Base-by-base conservation (phyloP, 2,329 filamentous ascomycete genomes). In the Phaeosphaeriaceae sp. region DNA sequence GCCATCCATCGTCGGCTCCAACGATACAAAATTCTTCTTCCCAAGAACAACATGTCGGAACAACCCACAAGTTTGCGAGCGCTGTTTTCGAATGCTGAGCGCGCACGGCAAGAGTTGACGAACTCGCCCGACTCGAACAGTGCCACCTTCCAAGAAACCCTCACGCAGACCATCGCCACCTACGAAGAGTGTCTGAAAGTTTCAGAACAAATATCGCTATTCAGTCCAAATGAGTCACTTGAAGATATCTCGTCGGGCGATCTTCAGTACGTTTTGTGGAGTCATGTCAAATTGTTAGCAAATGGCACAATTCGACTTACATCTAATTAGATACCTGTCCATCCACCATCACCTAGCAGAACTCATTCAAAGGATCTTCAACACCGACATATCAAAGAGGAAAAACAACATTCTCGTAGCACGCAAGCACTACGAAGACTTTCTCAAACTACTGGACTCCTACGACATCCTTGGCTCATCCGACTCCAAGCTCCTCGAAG, bases 191-290 rank as follows among this genome's bases (percentile, higher is more conserved):
- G 91, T 77, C 83, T 90, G 58, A 82, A 86, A 59, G 86, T 91
- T 56, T 87, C 92, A 64, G 83, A 87, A 65, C 84, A 88, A 59
- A 83, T 95, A 24, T 90, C 91, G 0, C 83, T 99, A 54, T 98
- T 98, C 85, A 97, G 93, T 67, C 84, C 89, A 35, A 99, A 99
- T 78, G 95, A 99, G 78, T 86, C 87, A 0, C 79, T 94, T 42
- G 95, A 99, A 61, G 95, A 99, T 79, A 82, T 97, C 30, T 83
- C 91, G 15, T 96, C 94, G 1, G 84, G 86, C n/a, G 90, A 97
- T 71, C 81, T 99, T 30, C 92, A 93, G 80, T 97, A 82, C 59
- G 78, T 67, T 35, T 28, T 17, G 24, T 6, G 10, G 15, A 40
- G 8, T 13, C 8, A 24, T 42, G 19, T 21, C 19, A 50, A 53